A percentile compares a stretch with the other conserved stretches of the same genome.
phyloP scores from a whole-genome alignment of 768 basidiomycete species.

The Gymnopilus junonius region DNA sequence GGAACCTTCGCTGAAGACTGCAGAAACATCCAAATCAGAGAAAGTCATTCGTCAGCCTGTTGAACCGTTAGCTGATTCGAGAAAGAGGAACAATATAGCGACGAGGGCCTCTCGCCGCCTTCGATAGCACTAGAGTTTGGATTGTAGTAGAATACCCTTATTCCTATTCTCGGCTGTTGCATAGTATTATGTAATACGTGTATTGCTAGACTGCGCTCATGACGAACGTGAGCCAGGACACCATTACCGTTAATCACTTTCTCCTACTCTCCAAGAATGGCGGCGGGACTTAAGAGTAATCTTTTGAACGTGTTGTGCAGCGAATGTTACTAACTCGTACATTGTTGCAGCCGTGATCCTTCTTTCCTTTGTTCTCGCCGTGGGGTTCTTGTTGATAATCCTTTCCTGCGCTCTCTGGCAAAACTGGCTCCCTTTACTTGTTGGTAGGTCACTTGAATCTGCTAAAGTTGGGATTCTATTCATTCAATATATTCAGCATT shows the following conservation, averaged over 20 bases:
- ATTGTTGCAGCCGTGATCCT: constrained; percentile 81
- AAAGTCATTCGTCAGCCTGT: constrained; percentile 5
- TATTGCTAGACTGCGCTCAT: not conserved
- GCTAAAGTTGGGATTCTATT: not conserved
- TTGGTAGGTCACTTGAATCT: constrained; percentile 64
- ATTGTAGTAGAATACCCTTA: not conserved
- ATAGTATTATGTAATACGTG: constrained; percentile 13
- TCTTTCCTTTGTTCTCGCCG: constrained; percentile 94
- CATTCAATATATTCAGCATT: constrained; percentile 60
- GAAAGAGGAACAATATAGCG: constrained; percentile 43
- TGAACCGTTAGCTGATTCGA: constrained; percentile 46
- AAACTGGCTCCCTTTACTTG: constrained; percentile 96
- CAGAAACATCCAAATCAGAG: constrained; percentile 1
- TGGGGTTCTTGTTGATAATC: constrained; percentile 98
- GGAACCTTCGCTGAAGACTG: not conserved
- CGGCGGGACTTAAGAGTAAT: constrained; percentile 73
- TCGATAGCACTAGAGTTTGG: constrained; percentile 21
- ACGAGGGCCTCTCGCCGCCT: constrained; percentile 36
- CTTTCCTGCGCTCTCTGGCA: constrained; percentile 94
- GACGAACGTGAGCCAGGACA: not conserved
- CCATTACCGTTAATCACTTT: not conserved
- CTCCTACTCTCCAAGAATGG: constrained; percentile 44
- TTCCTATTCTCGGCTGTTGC: not conserved
- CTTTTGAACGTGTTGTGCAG: not conserved
- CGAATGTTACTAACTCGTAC: not conserved